Conservation (phyloP, 768 basidiomycete genomes). For the Coprinopsis marcescibilis region DNA sequence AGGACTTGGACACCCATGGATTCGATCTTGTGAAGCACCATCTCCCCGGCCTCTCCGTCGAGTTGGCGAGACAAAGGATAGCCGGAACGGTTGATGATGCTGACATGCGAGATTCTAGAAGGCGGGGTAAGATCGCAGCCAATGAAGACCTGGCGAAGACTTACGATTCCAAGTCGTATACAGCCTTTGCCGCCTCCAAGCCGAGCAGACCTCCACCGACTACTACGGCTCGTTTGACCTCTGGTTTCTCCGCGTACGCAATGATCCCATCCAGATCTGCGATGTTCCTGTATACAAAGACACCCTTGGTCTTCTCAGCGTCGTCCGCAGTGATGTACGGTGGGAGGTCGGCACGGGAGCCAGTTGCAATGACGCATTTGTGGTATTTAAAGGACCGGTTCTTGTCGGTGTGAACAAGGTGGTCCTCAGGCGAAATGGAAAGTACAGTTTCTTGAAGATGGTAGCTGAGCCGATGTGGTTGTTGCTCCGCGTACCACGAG, state of each 20-base stretch:
- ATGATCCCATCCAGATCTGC: conserved; percentile 62
- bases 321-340: conserved; percentile 42
- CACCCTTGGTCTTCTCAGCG: conserved; percentile 39
- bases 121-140: background rate
- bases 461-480: conserved; percentile 50
- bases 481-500: conserved; percentile 55
- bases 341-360: conserved; percentile 60
- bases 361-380: conserved; percentile 63
- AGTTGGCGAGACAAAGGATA: conserved; percentile 57
- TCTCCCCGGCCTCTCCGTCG: conserved; percentile 51
- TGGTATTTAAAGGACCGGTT: conserved; percentile 46
- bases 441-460: conserved; percentile 43
- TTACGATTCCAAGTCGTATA: conserved; percentile 46
- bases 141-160: conserved; percentile 12
- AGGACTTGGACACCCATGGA: conserved; percentile 54
- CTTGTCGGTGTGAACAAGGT: conserved; percentile 42
- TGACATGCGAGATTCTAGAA: conserved; percentile 36
- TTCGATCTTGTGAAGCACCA: conserved; percentile 55
- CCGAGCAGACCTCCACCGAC: conserved; percentile 71
- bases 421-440: conserved; percentile 29
- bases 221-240: conserved; percentile 45
- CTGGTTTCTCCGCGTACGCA: conserved; percentile 42
- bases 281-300: conserved; percentile 71
- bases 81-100: conserved; percentile 46
- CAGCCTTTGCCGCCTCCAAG: conserved; percentile 70